Percentiles rank a stretch among this genome's conserved stretches.
phyloP scores from a whole-genome alignment of 2,329 filamentous ascomycete genomes.

The Plenodomus tracheiphilus region DNA sequence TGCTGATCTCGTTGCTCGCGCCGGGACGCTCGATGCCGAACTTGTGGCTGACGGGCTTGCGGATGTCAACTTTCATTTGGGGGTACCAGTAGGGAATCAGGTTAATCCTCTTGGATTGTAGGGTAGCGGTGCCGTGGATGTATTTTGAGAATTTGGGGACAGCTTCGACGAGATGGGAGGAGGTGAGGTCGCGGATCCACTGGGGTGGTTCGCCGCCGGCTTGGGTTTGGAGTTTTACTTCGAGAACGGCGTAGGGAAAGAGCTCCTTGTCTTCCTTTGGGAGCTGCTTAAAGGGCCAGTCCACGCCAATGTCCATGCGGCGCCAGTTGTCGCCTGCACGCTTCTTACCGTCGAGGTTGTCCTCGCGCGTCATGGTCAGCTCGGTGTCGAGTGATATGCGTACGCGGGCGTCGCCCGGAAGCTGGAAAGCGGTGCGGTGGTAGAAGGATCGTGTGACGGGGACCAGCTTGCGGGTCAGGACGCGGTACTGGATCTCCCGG shows the following conservation, averaged over 20 bases:
- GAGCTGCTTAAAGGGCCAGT: conserved; percentile 90
- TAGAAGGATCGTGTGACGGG: conserved; percentile 97
- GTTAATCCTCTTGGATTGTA: conserved; percentile 86
- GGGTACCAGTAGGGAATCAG: conserved; percentile 96
- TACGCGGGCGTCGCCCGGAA: conserved; percentile 92
- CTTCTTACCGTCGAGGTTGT: conserved; percentile 81
- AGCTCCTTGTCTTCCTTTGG: conserved; percentile 81
- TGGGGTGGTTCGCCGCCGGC: conserved; percentile 91
- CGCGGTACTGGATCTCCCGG: conserved; percentile 89
- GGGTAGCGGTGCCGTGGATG: conserved; percentile 87
- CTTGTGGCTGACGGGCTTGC: conserved; percentile 83
- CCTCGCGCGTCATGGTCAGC: conserved; percentile 90
- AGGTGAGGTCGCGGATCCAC: conserved; percentile 92
- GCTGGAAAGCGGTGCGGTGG: conserved; percentile 95
- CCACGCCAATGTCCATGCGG: conserved; percentile 95
- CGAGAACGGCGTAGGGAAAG: conserved; percentile 94
- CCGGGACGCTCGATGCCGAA: conserved; percentile 87
- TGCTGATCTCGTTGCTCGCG: conserved; percentile 73
- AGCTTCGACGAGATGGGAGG: conserved; percentile 95
- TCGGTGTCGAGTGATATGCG: conserved; percentile 97
- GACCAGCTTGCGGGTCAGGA: conserved; percentile 81
- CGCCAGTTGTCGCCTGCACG: conserved; percentile 90
- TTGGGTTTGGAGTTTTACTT: conserved; percentile 97
- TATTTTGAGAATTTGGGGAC: conserved; percentile 99
- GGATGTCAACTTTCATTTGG: conserved; percentile 97